Evolutionary conservation across 768 basidiomycete species (phyloP), one percentile per base, ranked within the genome.

Genomic region (Boletus reticuloceps): DNA sequence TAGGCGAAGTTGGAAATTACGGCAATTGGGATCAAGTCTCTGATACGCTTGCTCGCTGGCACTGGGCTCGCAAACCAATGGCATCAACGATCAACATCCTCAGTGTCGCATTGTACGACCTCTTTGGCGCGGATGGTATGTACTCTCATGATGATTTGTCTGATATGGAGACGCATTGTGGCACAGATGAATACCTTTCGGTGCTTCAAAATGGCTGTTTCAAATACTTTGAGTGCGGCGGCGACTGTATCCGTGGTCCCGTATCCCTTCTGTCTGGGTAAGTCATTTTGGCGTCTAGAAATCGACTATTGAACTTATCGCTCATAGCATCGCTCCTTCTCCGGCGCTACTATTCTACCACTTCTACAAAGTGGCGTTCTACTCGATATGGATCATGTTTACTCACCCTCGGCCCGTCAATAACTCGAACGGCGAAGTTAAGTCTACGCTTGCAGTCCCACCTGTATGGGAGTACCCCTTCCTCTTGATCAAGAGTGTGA

Each of bases 351-450:
- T 99, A 19, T 83, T 88, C 60, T 83, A 82, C 65, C 97, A 98
- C 76, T 99, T 99, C 75, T 99, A 96, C 79, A 75, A 82, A 27
- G 97, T 99, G 60, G 97, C 97, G 0, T 82, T 99, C 60, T 99
- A 97, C 74, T 86, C 94, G 2, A 87, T 98, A 67, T 98, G 87
- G 84, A 78, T 89, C 48, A 79, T 97, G 72, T 94, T 98, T 72
- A 87, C 85, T 10, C 83, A 78, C 52, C 79, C 82, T 43, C 74
- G 72, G 13, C 68, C 73, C 11, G 34, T 50, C 6, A 9, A 29
- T 14, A 20, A 54, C 27, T 12, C 48, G 25, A 46, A 48, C 16
- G 44, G 31, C 25, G 43, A 50, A 38, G 74, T 69, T 40, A 82
- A 84, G 55, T 67, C 73, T 7, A 64, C 69, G 10, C 69, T 75